Conservation (phyloP, 768 basidiomycete species). For the Piloderma croceum region DNA sequence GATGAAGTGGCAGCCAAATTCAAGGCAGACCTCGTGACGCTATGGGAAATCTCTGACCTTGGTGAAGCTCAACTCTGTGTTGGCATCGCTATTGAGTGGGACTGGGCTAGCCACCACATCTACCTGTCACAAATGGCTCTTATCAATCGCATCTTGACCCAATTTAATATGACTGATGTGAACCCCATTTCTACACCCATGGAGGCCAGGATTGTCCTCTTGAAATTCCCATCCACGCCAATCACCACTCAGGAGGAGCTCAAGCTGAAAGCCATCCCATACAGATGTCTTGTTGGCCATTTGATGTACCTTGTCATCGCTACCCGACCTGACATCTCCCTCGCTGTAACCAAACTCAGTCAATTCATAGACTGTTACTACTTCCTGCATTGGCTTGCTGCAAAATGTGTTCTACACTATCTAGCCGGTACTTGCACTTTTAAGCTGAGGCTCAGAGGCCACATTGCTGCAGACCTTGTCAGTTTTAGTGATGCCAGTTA, state of each 20-base stretch:
- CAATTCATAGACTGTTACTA: slow-evolving; percentile 21
- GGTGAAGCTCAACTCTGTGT: slow-evolving; percentile 17
- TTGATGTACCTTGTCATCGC: slow-evolving; percentile 21
- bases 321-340: slow-evolving; percentile 22
- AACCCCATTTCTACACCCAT: no score
- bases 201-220: no score
- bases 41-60: slow-evolving; percentile 23
- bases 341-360: slow-evolving; percentile 14
- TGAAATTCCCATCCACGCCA: no score
- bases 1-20: slow-evolving; percentile 12
- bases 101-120: no score
- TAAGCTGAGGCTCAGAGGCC: no score
- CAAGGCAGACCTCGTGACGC: slow-evolving; percentile 14
- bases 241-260: background rate
- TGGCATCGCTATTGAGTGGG: slow-evolving; percentile 20
- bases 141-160: no score
- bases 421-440: slow-evolving; percentile 15
- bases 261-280: slow-evolving; percentile 8
- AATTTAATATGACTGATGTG: no score
- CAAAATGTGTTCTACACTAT: slow-evolving; percentile 13
- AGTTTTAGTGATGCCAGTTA: no score
- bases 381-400: slow-evolving; percentile 12
- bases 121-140: no score
- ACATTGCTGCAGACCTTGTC: no score
- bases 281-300: slow-evolving; percentile 11